Base-by-base conservation (phyloP, 1,284 basidiomycete genomes). In the Sanguinoderma infundibulare region DNA sequence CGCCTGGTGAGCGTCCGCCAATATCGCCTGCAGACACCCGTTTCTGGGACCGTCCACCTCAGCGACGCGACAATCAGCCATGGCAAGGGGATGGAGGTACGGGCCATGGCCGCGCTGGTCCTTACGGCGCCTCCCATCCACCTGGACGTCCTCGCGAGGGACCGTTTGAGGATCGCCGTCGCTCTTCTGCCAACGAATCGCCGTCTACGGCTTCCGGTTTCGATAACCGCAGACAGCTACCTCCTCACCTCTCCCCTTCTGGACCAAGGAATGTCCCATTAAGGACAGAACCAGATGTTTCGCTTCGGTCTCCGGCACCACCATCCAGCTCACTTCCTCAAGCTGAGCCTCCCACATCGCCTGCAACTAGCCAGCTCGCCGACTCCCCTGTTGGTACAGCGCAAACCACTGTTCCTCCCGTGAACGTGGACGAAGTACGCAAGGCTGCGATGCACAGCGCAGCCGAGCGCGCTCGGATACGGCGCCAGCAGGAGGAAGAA, bases 361-460 rank as follows among this genome's bases (percentile, higher is more conserved):
- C 67, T 8, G 59, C 63, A 8, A 59, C 47, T 10, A 57, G 66
- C 0, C 58, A 60, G 49, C 40, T 52, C 0, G 55, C 57, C 12
- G 61, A 59, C 1, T 63, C 74, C 6, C 68, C 67, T 26, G 68
- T 64, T 22, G 78, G 81, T 10, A 65, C 75, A 5, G 68, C 74
- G 40, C 61, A 75, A 28, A 64, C 78, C 3, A 65, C 73, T 5
- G 62, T 77, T 15, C 73, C 81, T 49, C 73, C 78, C 68, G 73
- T 82, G n/a, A 90, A 91, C 67, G 72, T 91, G 44, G 89, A 94
- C 57, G 89, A 89, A 64, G 81, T 83, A 9, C 87, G 92, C 67
- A 92, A 92, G 68, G 87, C 89, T 44, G 84, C 94, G 52, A 97
- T 98, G 95, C 94, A 95, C 65, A 86, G 79, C 58, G 94, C 94